A percentile compares a stretch with the other conserved stretches of the same genome.
phyloP scores from a whole-genome alignment of 2,329 filamentous ascomycete species.

The Coleophoma cylindrospora region DNA sequence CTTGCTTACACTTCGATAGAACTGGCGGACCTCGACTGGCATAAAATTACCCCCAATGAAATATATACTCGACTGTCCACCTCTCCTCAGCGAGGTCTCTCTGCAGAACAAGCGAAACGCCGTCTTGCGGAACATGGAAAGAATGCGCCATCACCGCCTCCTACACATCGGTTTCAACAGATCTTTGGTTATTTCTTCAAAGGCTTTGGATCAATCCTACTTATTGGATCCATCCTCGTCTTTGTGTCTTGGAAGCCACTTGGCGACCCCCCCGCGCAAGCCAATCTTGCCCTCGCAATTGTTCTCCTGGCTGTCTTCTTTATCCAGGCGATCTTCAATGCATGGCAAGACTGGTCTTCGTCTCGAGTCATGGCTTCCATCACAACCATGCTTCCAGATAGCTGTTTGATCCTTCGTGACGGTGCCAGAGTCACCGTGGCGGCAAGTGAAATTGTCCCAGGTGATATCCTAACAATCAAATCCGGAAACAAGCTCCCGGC shows the following conservation, averaged over 20 bases:
- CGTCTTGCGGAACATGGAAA: constrained; percentile 56
- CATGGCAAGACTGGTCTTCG: constrained; percentile 72
- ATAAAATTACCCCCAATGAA: constrained; percentile 52
- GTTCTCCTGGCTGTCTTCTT: constrained; percentile 67
- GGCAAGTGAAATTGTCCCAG: constrained; percentile 62
- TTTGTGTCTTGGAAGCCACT: constrained; percentile 75
- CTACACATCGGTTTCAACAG: constrained; percentile 52
- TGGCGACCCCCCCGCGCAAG: constrained; percentile 63
- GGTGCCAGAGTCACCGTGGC: constrained; percentile 42
- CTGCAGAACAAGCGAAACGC: constrained; percentile 48
- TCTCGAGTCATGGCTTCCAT: constrained; percentile 75
- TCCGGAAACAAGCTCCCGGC: constrained; percentile 71
- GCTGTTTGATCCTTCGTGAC: constrained; percentile 61
- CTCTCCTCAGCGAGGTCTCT: constrained; percentile 53
- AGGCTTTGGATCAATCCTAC: constrained; percentile 68
- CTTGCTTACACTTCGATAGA: constrained; percentile 33
- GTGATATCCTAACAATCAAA: constrained; percentile 64
- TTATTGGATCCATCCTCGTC: constrained; percentile 65
- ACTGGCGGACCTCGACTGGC: constrained; percentile 63
- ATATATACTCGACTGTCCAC: constrained; percentile 54
- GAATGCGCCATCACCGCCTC: constrained; percentile 63
- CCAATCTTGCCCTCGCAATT: constrained; percentile 69
- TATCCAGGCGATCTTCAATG: constrained; percentile 65
- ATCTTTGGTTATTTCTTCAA: constrained; percentile 70
- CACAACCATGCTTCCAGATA: constrained; percentile 73